Conservation (phyloP, 805 yeast genomes). For the Ogataea dorogensis region DNA sequence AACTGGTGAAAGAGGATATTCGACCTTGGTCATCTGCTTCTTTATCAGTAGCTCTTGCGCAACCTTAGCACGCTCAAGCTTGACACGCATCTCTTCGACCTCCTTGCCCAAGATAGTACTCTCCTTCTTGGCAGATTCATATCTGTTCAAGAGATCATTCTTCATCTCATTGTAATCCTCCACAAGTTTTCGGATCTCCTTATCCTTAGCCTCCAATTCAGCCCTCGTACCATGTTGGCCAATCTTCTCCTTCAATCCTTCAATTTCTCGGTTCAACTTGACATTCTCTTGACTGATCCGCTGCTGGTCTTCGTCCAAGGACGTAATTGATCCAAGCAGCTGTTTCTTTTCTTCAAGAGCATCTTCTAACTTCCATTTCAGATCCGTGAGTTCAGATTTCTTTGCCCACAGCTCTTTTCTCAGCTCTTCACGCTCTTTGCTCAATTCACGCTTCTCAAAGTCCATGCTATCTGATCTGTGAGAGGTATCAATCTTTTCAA, state of each 20-base stretch:
- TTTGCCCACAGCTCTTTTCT: constrained; percentile 13
- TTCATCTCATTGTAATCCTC: constrained; percentile 34
- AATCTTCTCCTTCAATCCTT: constrained; percentile 14
- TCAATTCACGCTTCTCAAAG: constrained; percentile 16
- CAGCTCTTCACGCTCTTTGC: constrained; percentile 14
- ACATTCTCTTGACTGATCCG: constrained; percentile 20
- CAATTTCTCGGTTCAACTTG: constrained; percentile 23
- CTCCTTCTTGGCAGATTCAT: constrained; percentile 26
- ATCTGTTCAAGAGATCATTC: constrained; percentile 31
- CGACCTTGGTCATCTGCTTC: constrained; percentile 10
- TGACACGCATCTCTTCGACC: constrained; percentile 26
- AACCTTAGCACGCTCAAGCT: constrained; percentile 20
- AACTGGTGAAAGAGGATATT: constrained; percentile 27
- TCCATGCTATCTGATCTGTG: constrained; percentile 9
- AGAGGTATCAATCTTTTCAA: constrained; percentile 22
- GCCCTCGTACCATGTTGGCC: constrained; percentile 3
- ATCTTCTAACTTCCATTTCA: constrained; percentile 18
- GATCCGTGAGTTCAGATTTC: constrained; percentile 17
- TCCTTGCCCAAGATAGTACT: constrained; percentile 30
- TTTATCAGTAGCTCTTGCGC: constrained; percentile 18
- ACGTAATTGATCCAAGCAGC: constrained; percentile 17
- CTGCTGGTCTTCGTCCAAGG: constrained; percentile 23
- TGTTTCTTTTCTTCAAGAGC: constrained; percentile 16
- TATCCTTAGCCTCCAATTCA: constrained; percentile 18
- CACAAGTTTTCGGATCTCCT: constrained; percentile 21